A percentile compares a stretch with the other conserved stretches of the same genome.
Conservation (phyloP, 139 green algal species). For the Volvox africanus region DNA sequence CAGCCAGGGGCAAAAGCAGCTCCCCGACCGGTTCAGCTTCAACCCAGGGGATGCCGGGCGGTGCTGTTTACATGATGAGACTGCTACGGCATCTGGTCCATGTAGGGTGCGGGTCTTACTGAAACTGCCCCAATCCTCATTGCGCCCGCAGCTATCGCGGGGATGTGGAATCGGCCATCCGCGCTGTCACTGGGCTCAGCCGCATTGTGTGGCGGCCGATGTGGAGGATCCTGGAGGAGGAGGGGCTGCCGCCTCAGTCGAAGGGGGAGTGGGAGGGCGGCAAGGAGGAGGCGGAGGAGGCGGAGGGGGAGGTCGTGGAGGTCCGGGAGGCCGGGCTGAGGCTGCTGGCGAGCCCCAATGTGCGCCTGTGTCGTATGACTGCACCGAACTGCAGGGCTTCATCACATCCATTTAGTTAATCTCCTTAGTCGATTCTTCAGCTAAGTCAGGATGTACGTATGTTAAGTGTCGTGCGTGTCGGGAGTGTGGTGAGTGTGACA, state of each 20-base stretch:
- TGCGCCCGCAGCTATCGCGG: background rate
- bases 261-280: background rate
- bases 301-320: constrained; percentile 40
- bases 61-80: no score
- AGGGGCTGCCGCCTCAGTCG: constrained; percentile 62
- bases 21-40: no score
- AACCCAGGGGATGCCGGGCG: no score
- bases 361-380: background rate
- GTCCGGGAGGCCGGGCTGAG: constrained; percentile 70
- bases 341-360: constrained; percentile 54
- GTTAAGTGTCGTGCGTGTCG: no score
- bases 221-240: constrained; percentile 73
- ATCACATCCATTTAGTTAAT: no score
- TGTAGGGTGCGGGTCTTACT: no score
- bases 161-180: background rate
- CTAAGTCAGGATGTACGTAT: no score
- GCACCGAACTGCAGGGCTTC: no score
- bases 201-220: constrained; percentile 74
- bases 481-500: no score
- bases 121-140: background rate
- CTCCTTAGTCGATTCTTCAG: no score
- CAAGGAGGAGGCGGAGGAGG: background rate
- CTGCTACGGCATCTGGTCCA: no score
- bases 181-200: background rate
- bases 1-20: no score